Base-by-base conservation (phyloP, 2,329 filamentous ascomycete genomes). In the Cordyceps farinosa region DNA sequence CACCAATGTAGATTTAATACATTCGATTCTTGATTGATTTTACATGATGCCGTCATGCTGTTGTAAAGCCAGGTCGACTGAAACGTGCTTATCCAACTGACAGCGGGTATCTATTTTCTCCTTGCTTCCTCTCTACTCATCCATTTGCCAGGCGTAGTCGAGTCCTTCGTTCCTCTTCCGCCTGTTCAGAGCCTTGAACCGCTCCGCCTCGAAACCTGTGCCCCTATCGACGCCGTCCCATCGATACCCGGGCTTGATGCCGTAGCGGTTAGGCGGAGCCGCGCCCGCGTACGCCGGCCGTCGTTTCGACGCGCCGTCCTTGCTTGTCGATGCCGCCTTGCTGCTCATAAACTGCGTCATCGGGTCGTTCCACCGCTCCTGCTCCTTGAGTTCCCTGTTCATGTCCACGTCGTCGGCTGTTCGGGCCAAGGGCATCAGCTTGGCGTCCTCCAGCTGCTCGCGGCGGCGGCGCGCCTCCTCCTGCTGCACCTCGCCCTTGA, bases 181-280 rank as follows among this genome's bases (percentile, higher is more conserved):
- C 68, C 87, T 81, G 74, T 97, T 97, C 68, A 93, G 80, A 2
- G 92, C 91, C 74, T 90, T 92, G 78, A 98, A 98, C 78, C 93
- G 90, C 73, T 97, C 89, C 66, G 86, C 90, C 79, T 99, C 95
- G 73, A 97, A 98, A 0, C 94, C 94, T 77, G 92, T 99, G 27
- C 91, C 84, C 67, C 95, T 83, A 80, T 99, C 95, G 22, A 99
- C 95, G 6, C 96, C 95, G 80, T 99, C 95, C 95, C 95, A 99
- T 67, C 91, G 82, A 78, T 96, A 92, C 0, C 95, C 96, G 0
- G 95, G 95, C 65, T 89, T 83, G 66, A 99, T 98, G 1, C 91
- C 91, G 78, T 98, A 98, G 27, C 95, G 84, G 81, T 99, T 99
- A 51, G 95, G 95, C 71, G 90, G 84, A 62, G 90, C 90, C 0